A percentile compares a stretch with the other conserved stretches of the same genome.
These are phyloP conservation scores for Rehmannia glutinosa DNA, from an alignment of 257 asterid species.

Conservation along the genomic window DNA sequence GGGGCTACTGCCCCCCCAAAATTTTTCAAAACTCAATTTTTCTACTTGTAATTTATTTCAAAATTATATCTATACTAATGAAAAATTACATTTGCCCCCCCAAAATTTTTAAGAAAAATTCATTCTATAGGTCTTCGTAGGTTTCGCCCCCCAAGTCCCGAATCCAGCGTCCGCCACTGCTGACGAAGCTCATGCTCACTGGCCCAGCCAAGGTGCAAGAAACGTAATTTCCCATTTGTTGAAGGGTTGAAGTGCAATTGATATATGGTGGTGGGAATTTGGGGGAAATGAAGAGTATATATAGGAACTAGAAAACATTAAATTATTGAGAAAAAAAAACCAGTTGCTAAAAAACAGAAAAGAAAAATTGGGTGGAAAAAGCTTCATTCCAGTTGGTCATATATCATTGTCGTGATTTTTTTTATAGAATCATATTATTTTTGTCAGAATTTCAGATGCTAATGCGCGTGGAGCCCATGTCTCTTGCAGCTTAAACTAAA, in stretches of 20 bases:
- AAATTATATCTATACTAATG: too few species aligned
- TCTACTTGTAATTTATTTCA: too few species aligned
- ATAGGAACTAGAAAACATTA: not conserved
- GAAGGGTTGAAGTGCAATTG: not conserved
- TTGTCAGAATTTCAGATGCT: not conserved
- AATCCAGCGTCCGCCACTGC: too few species aligned
- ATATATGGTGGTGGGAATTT: not conserved
- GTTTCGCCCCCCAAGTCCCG: too few species aligned
- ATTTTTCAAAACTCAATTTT: too few species aligned
- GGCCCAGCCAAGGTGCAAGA: constrained; percentile 48
- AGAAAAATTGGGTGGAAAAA: constrained; percentile 25
- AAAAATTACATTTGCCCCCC: too few species aligned
- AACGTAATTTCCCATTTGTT: constrained; percentile 50
- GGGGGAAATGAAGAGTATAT: not conserved
- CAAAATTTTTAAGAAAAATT: too few species aligned
- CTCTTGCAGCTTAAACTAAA: not conserved
- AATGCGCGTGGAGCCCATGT: constrained; percentile 26
- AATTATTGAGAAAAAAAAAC: not conserved
- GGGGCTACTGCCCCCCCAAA: too few species aligned
- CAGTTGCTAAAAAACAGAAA: constrained; percentile 19
- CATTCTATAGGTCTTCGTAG: too few species aligned
- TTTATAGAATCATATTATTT: too few species aligned
- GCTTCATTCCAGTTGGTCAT: constrained; percentile 22
- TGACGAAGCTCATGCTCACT: constrained; percentile 22
- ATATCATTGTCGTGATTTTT: not conserved